Percentiles rank a stretch among this genome's conserved stretches.
These are phyloP conservation scores for Aspergillus ostianus DNA, from an alignment of 495 filamentous ascomycete species.

Conservation along the genomic window DNA sequence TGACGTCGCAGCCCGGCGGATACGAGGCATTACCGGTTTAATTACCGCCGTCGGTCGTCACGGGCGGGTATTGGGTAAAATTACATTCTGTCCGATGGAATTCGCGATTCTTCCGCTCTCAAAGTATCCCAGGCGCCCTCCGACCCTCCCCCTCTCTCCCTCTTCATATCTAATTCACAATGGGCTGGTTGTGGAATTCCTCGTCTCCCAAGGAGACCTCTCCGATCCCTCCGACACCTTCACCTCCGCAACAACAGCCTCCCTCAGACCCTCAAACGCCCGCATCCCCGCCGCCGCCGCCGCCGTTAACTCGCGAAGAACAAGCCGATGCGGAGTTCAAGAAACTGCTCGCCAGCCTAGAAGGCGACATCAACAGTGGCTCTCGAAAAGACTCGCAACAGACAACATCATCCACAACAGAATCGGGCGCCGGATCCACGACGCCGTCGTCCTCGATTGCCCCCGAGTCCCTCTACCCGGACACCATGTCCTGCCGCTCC, in stretches of 20 bases:
- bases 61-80: not conserved
- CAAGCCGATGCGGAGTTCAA: constrained; percentile 61
- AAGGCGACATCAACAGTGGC: constrained; percentile 24
- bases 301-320: constrained; percentile 53
- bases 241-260: constrained; percentile 14
- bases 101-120: not conserved
- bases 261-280: constrained; percentile 11
- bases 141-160: not conserved
- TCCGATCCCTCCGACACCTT: constrained; percentile 18
- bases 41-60: not conserved
- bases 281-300: constrained; percentile 29
- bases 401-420: constrained; percentile 15
- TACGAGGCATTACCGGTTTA: not conserved
- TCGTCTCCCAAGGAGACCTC: constrained; percentile 28
- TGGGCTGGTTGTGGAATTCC: constrained; percentile 55
- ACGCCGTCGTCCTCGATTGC: constrained; percentile 42
- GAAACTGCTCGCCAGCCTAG: constrained; percentile 54
- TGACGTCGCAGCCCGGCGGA: constrained; percentile 2
- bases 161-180: constrained; percentile 14
- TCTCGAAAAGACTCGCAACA: constrained; percentile 15
- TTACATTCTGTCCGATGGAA: not conserved
- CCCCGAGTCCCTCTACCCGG: constrained; percentile 67
- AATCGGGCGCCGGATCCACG: constrained; percentile 18
- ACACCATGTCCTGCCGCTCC: constrained; percentile 80
- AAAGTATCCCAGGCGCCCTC: not conserved